Evolutionary conservation across 2,329 filamentous ascomycete genomes (phyloP).

Genomic region (Colletotrichum noveboracense): DNA sequence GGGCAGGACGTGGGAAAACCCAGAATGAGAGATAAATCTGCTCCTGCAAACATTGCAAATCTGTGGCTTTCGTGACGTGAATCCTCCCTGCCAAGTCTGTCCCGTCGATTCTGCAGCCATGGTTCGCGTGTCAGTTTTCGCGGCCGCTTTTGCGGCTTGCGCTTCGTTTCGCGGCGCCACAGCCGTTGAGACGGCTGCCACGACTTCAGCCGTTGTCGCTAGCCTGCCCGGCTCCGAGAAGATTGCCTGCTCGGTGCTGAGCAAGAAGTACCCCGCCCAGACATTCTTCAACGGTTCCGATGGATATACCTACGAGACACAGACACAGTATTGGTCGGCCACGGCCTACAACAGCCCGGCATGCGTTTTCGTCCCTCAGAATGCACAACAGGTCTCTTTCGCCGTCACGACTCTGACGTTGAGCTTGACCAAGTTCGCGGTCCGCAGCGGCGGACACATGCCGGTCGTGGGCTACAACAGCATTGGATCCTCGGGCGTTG

Average conservation of each 20-base stretch:
- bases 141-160: background rate
- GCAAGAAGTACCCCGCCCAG: background rate
- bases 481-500: conserved; percentile 30
- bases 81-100: background rate
- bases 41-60: background rate
- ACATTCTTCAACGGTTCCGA: background rate
- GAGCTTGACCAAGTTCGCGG: conserved; percentile 24
- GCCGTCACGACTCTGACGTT: conserved; percentile 27
- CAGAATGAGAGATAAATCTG: background rate
- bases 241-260: background rate
- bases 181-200: background rate
- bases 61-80: background rate
- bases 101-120: background rate
- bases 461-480: conserved; percentile 30
- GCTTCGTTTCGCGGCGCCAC: background rate
- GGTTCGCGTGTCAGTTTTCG: background rate
- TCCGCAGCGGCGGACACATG: conserved; percentile 34
- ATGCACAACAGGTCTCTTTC: conserved; percentile 25
- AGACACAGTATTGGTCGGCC: conserved; percentile 11
- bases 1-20: background rate
- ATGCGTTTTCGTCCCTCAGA: conserved; percentile 30
- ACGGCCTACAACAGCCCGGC: conserved; percentile 19
- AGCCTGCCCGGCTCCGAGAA: background rate
- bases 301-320: conserved; percentile 5
- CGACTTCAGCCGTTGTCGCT: background rate